These are phyloP conservation scores for Cerrena zonata DNA, from an alignment of 1,284 basidiomycete genomes.

Conservation along the genomic window DNA sequence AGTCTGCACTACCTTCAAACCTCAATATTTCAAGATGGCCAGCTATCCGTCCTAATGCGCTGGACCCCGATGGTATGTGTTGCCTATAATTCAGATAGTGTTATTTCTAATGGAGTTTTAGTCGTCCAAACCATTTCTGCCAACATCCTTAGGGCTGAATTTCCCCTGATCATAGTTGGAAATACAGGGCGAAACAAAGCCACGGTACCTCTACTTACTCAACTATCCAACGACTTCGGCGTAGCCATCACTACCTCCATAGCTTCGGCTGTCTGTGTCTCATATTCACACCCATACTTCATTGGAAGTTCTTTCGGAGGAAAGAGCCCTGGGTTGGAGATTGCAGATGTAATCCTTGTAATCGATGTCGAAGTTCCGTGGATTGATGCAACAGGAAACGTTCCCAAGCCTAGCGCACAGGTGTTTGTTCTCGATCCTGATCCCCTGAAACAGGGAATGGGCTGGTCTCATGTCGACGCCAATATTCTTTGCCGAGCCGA, in stretches of 20 bases:
- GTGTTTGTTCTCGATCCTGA: conserved; percentile 63
- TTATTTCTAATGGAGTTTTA: conserved; percentile 17
- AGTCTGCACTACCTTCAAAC: conserved; percentile 27
- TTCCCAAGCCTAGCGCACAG: conserved; percentile 37
- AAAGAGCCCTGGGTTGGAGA: conserved; percentile 39
- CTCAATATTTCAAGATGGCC: conserved; percentile 42
- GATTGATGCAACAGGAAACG: conserved; percentile 44
- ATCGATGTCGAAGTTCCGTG: conserved; percentile 63
- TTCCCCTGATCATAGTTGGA: conserved; percentile 61
- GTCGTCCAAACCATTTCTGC: conserved; percentile 40
- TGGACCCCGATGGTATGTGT: conserved; percentile 40
- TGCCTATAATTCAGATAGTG: background rate
- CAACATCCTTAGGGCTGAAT: conserved; percentile 44
- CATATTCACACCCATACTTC: conserved; percentile 52
- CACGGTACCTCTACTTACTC: conserved; percentile 42
- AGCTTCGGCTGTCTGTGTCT: conserved; percentile 48
- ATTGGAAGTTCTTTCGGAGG: conserved; percentile 46
- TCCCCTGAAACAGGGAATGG: conserved; percentile 51
- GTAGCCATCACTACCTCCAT: conserved; percentile 53
- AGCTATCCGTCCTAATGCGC: conserved; percentile 42
- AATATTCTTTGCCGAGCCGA: conserved; percentile 56
- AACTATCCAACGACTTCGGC: conserved; percentile 45
- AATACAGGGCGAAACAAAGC: conserved; percentile 52
- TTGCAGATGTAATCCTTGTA: conserved; percentile 58
- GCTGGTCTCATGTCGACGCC: conserved; percentile 52